phyloP scores from a whole-genome alignment of 805 yeast genomes.

The Ogataea ramenticola region DNA sequence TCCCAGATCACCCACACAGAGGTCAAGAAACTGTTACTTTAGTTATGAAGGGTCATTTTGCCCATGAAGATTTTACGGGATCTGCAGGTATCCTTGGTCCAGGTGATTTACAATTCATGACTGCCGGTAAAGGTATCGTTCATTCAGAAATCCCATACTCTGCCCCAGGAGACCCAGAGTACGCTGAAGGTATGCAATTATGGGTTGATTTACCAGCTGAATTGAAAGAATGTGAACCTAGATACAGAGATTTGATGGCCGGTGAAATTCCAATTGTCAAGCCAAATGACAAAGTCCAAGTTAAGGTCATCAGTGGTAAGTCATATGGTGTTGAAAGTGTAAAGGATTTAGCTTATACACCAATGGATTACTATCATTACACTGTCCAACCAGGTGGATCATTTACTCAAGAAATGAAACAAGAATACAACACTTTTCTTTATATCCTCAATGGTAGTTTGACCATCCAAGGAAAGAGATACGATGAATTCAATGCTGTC shows the following conservation, averaged over 20 bases:
- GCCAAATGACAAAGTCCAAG: constrained; percentile 55
- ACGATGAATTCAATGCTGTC: constrained; percentile 41
- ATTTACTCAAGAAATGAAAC: constrained; percentile 53
- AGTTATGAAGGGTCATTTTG: constrained; percentile 56
- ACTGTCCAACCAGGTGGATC: constrained; percentile 57
- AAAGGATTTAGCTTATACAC: constrained; percentile 74
- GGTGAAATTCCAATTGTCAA: constrained; percentile 64
- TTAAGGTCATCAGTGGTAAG: constrained; percentile 72
- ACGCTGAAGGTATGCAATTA: constrained; percentile 63
- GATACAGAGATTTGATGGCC: constrained; percentile 69
- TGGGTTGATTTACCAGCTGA: constrained; percentile 80
- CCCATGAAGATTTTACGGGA: constrained; percentile 86
- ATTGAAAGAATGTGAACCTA: constrained; percentile 57
- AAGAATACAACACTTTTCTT: constrained; percentile 59
- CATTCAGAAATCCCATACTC: constrained; percentile 83
- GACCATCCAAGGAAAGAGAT: constrained; percentile 33
- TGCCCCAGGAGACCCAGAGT: constrained; percentile 37
- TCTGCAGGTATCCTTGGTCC: constrained; percentile 66
- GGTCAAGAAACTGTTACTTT: constrained; percentile 80
- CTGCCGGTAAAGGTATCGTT: constrained; percentile 83
- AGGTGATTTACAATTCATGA: constrained; percentile 91
- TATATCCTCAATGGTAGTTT: constrained; percentile 61
- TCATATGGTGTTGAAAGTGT: constrained; percentile 69
- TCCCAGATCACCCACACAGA: constrained; percentile 79
- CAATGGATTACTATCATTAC: constrained; percentile 66